Conservation (phyloP, 352 stramenopile genomes). For the Globisporangium rhizosaccharum region DNA sequence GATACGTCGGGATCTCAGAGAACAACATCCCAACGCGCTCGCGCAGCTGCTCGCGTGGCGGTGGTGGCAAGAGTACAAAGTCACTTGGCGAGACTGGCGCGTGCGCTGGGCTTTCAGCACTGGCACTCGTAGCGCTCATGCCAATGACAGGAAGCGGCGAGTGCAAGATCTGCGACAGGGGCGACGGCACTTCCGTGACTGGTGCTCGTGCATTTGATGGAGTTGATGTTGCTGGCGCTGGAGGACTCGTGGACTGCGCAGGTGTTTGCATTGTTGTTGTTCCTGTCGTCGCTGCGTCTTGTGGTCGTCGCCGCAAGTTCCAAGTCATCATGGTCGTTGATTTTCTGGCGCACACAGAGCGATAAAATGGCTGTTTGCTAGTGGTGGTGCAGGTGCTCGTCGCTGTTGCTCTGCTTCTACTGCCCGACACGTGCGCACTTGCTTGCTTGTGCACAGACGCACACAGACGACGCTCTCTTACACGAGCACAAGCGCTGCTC, state of each 20-base stretch:
- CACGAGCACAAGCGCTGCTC: too few species aligned
- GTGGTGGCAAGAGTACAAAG: not conserved
- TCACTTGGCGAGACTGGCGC: not conserved
- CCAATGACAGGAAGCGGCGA: not conserved
- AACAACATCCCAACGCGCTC: not conserved
- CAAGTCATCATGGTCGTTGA: too few species aligned
- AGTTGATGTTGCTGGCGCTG: not conserved
- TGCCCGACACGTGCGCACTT: too few species aligned
- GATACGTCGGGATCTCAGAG: slow-evolving; percentile 4
- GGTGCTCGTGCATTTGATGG: not conserved
- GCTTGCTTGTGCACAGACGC: too few species aligned
- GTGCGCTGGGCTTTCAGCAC: not conserved
- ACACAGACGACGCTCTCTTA: too few species aligned
- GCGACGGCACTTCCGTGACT: not conserved
- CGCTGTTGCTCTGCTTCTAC: too few species aligned
- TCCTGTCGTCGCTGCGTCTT: too few species aligned
- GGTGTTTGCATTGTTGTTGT: not conserved
- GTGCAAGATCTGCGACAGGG: slow-evolving; percentile 5
- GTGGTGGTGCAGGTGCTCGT: too few species aligned
- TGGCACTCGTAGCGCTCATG: not conserved
- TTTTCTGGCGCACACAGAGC: too few species aligned
- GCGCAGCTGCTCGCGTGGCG: not conserved
- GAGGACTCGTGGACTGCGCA: not conserved
- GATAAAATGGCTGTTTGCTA: too few species aligned
- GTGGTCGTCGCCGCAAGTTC: too few species aligned